A percentile compares a stretch with the other conserved stretches of the same genome.
phyloP scores from a whole-genome alignment of 768 basidiomycete species.

The Scleroderma citrinum region DNA sequence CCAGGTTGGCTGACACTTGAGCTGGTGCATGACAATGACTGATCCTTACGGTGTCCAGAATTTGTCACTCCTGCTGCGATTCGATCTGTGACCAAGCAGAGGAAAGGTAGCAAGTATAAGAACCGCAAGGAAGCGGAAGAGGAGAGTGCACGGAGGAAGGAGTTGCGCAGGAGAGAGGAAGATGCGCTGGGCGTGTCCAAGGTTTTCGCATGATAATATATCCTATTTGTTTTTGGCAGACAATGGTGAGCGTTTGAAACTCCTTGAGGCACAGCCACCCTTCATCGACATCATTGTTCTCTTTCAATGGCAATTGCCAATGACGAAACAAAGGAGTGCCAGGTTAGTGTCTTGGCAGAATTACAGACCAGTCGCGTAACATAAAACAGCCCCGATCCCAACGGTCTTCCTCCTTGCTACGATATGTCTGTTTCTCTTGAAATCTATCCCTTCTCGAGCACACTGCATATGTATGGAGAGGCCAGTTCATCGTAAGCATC shows the following conservation, averaged over 20 bases:
- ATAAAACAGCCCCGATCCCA: no score
- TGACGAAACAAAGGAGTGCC: no score
- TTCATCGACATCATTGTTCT: background rate
- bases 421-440: constrained; percentile 64
- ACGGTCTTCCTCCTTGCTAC: background rate
- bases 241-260: no score
- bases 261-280: no score
- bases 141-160: constrained; percentile 60
- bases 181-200: constrained; percentile 79
- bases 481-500: constrained; percentile 55
- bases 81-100: constrained; percentile 61
- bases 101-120: constrained; percentile 77
- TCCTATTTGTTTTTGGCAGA: background rate
- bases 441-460: constrained; percentile 52
- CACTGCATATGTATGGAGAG: constrained; percentile 66
- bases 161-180: constrained; percentile 58
- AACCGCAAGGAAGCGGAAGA: constrained; percentile 73
- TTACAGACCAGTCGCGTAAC: no score
- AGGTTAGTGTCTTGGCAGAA: background rate
- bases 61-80: constrained; percentile 86
- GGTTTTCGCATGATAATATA: constrained; percentile 69
- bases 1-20: constrained; percentile 53
- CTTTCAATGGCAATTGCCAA: background rate
- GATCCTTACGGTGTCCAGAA: constrained; percentile 44
- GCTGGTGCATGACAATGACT: background rate